Evolutionary conservation across 495 filamentous ascomycete genomes (phyloP).

Genomic region (Ramalina peruviana): DNA sequence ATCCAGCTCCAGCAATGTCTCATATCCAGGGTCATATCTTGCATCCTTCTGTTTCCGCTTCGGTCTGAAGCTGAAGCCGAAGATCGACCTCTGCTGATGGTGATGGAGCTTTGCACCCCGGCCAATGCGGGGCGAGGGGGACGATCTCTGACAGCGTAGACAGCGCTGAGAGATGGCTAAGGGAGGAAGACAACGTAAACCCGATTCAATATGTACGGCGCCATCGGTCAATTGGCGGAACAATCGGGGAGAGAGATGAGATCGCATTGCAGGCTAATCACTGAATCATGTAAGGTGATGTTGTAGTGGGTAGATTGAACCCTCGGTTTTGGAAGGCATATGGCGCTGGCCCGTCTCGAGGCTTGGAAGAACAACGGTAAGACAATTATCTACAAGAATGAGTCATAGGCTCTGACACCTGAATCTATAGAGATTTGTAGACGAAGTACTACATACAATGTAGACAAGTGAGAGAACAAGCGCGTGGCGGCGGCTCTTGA

Average conservation of each 20-base stretch:
- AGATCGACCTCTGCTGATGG: constrained; percentile 30
- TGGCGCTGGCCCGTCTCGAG: too few relatives aligned
- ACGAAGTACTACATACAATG: too few relatives aligned
- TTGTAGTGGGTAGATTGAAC: too few relatives aligned
- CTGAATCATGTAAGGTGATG: too few relatives aligned
- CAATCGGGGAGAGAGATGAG: constrained; percentile 63
- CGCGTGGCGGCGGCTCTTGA: too few relatives aligned
- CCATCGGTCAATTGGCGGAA: constrained; percentile 56
- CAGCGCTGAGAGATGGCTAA: constrained; percentile 4
- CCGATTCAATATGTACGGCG: constrained; percentile 24
- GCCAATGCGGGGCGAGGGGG: background rate
- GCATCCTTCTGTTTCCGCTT: constrained; percentile 37
- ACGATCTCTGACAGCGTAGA: constrained; percentile 1
- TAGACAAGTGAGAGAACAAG: too few relatives aligned
- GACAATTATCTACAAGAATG: too few relatives aligned
- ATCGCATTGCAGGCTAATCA: constrained; percentile 49
- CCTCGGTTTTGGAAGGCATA: too few relatives aligned
- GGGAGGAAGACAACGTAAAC: constrained; percentile 7
- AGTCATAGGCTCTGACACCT: too few relatives aligned
- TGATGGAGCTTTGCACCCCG: too few relatives aligned
- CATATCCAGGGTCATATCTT: constrained; percentile 46
- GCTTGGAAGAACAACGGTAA: too few relatives aligned
- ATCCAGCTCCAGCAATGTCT: constrained; percentile 37
- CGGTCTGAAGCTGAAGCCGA: constrained; percentile 43
- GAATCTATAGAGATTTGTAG: too few relatives aligned